phyloP scores from a whole-genome alignment of 371 early-diverging fungal genomes.

The Zancudomyces culisetae region DNA sequence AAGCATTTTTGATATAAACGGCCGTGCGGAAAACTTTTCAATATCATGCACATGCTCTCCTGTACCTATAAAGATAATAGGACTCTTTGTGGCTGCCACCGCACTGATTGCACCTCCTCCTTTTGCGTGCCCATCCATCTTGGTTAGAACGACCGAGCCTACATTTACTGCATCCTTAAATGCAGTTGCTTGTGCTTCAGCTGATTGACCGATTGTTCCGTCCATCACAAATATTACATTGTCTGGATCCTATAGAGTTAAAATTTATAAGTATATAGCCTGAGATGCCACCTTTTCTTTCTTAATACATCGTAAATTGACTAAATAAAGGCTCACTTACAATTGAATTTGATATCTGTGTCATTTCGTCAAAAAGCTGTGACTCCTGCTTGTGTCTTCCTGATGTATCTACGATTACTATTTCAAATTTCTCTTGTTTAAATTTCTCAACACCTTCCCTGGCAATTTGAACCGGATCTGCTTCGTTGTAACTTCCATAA shows the following conservation, averaged over 20 bases:
- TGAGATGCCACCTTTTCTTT: too few relatives aligned
- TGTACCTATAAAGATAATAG: conserved; percentile 96
- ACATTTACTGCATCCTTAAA: conserved; percentile 94
- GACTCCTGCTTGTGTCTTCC: conserved; percentile 98
- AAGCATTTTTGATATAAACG: conserved; percentile 91
- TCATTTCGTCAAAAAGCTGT: conserved; percentile 98
- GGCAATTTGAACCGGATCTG: conserved; percentile 93
- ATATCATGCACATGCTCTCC: conserved; percentile 98
- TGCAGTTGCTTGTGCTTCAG: conserved; percentile 89
- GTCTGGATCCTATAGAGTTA: conserved; percentile 39
- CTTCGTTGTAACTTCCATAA: conserved; percentile 85
- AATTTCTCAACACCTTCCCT: conserved; percentile 91
- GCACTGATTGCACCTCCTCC: conserved; percentile 99
- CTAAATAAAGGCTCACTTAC: conserved; percentile 19
- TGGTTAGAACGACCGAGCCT: conserved; percentile 97
- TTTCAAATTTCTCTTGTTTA: conserved; percentile 88
- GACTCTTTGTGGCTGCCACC: conserved; percentile 95
- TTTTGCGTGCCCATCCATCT: conserved; percentile 99
- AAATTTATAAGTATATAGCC: conserved; percentile 10
- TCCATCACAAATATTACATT: conserved; percentile 98
- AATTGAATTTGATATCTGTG: conserved; percentile 75
- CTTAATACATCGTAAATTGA: too few relatives aligned
- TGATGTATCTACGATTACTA: conserved; percentile 98
- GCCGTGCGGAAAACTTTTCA: conserved; percentile 83
- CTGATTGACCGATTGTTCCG: conserved; percentile 98